Conservation (phyloP, 2,329 filamentous ascomycete genomes). For the Colletotrichum lentis region DNA sequence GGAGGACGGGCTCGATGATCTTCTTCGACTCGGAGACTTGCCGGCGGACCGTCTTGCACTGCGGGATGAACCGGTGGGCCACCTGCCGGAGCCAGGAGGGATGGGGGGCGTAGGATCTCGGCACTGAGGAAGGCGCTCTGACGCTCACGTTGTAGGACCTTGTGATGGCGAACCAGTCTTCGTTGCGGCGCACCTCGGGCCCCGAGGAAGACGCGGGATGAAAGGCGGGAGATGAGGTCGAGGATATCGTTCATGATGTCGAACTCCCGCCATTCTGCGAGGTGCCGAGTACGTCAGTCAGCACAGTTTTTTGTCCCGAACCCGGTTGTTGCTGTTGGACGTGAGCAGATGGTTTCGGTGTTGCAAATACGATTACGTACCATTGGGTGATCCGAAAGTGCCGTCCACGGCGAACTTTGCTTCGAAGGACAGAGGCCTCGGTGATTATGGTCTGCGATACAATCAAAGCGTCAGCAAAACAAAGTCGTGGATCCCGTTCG, state of each 20-base stretch:
- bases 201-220: conserved; percentile 60
- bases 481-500: background rate
- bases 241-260: conserved; percentile 23
- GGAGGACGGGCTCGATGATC: conserved; percentile 48
- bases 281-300: background rate
- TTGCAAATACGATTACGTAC: conserved; percentile 3
- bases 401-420: conserved; percentile 18
- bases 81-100: background rate
- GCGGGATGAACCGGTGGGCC: conserved; percentile 10
- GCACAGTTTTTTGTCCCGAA: no score
- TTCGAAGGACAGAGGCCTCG: conserved; percentile 29
- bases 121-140: conserved; percentile 25
- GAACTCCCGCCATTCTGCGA: conserved; percentile 30
- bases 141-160: conserved; percentile 42
- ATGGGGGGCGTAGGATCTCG: background rate
- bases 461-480: background rate
- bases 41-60: conserved; percentile 43
- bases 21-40: conserved; percentile 49
- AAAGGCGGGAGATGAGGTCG: conserved; percentile 57
- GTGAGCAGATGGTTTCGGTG: no score
- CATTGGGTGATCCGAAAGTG: conserved; percentile 10
- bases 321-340: background rate
- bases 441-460: conserved; percentile 25
- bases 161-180: conserved; percentile 56
- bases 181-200: conserved; percentile 53